phyloP scores from a whole-genome alignment of 805 yeast genomes.

The Kuraishia capsulata region DNA sequence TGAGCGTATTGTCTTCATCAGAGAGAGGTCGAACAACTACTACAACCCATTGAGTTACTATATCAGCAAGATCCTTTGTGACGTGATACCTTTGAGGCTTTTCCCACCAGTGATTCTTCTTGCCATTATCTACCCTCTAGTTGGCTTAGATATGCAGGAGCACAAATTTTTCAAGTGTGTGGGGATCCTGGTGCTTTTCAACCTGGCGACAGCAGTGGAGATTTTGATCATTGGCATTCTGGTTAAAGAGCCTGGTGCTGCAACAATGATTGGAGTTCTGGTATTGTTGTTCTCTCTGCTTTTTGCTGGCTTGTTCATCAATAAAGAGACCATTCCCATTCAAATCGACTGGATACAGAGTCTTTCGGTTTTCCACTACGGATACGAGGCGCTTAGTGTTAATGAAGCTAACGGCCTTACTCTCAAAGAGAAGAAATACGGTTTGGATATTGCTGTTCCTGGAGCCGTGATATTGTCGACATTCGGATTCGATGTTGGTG shows the following conservation, averaged over 20 bases:
- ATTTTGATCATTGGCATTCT: slow-evolving; percentile 83
- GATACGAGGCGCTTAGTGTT: slow-evolving; percentile 85
- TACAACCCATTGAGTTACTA: slow-evolving; percentile 85
- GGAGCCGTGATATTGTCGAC: slow-evolving; percentile 96
- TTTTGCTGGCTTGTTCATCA: slow-evolving; percentile 90
- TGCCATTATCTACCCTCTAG: slow-evolving; percentile 79
- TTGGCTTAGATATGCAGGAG: slow-evolving; percentile 75
- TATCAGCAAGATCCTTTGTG: slow-evolving; percentile 78
- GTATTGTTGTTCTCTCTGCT: slow-evolving; percentile 75
- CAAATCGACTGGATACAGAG: slow-evolving; percentile 67
- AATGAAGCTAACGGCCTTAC: slow-evolving; percentile 87
- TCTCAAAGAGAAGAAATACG: slow-evolving; percentile 81
- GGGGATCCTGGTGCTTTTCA: slow-evolving; percentile 68
- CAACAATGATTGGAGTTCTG: slow-evolving; percentile 81
- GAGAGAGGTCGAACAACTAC: slow-evolving; percentile 93
- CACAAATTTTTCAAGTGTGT: slow-evolving; percentile 66
- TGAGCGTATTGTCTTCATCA: slow-evolving; percentile 81
- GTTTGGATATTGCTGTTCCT: slow-evolving; percentile 90
- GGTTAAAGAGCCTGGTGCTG: slow-evolving; percentile 83
- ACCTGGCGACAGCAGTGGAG: slow-evolving; percentile 77
- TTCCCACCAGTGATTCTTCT: slow-evolving; percentile 85
- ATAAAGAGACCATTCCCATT: slow-evolving; percentile 49
- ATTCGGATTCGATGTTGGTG: slow-evolving; percentile 85
- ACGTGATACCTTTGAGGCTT: slow-evolving; percentile 83
- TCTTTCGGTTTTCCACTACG: slow-evolving; percentile 88